Percentiles rank a stretch among this genome's conserved stretches.
Evolutionary conservation across 495 filamentous ascomycete genomes (phyloP).

Genomic region (Neurospora sp.): DNA sequence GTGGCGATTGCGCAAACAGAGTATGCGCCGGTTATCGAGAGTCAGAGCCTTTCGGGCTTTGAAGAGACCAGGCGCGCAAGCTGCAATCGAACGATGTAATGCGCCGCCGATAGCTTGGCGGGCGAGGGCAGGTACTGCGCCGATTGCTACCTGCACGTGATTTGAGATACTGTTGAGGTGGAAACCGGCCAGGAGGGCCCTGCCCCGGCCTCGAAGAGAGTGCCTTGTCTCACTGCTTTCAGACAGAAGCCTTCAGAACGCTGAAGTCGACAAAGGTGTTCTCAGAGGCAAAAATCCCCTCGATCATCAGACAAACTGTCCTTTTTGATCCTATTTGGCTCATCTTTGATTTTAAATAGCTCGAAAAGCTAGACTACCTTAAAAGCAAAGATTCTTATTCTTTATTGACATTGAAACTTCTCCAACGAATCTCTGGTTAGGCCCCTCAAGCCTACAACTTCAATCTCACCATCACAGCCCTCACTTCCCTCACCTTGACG

Average conservation of each 20-base stretch:
- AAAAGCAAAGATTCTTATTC: neutral
- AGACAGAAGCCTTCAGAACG: neutral
- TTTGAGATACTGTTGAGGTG: neutral
- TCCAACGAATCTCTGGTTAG: neutral
- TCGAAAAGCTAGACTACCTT: neutral
- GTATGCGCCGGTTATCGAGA: neutral
- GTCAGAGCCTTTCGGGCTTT: neutral
- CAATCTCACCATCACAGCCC: neutral
- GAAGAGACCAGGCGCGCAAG: neutral
- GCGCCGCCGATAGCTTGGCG: neutral
- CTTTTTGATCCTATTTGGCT: conserved; percentile 21
- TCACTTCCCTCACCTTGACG: neutral
- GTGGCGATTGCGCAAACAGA: neutral
- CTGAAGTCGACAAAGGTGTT: neutral
- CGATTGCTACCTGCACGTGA: neutral
- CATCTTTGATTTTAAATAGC: neutral
- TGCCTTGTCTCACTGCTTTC: neutral
- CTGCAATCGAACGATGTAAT: neutral
- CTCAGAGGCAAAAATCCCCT: conserved; percentile 9
- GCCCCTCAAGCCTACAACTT: neutral
- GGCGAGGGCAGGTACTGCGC: neutral
- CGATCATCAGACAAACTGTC: conserved; percentile 12
- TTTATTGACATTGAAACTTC: neutral
- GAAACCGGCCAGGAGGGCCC: neutral
- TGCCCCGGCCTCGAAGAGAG: neutral